These are phyloP conservation scores for Dujonia santamariae DNA, from an alignment of 1,139 yeast genomes.

Conservation along the genomic window DNA sequence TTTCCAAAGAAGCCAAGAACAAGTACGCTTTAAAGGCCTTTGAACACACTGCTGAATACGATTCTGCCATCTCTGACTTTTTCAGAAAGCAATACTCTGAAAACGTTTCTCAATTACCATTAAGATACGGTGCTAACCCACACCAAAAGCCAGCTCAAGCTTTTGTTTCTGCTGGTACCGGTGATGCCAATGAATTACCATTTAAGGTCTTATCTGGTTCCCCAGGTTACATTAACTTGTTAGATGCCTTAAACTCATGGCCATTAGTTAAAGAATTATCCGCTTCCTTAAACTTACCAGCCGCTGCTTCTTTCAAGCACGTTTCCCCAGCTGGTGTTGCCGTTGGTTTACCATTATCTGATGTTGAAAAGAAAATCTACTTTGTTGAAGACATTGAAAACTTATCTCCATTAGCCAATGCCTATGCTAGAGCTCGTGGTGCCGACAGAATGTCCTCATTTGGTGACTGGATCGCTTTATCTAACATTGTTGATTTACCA, in stretches of 20 bases:
- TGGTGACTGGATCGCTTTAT: constrained; percentile 96
- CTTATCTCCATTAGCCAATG: constrained; percentile 93
- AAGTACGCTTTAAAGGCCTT: constrained; percentile 91
- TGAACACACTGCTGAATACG: constrained; percentile 98
- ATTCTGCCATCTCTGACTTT: constrained; percentile 91
- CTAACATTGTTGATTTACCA: constrained; percentile 93
- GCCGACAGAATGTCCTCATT: constrained; percentile 99
- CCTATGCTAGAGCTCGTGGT: constrained; percentile 99
- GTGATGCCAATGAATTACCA: constrained; percentile 75
- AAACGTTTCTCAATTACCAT: constrained; percentile 81
- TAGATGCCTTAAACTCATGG: constrained; percentile 98
- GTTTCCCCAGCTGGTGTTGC: constrained; percentile 99
- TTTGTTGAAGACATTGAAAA: constrained; percentile 93
- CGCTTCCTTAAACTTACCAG: constrained; percentile 92
- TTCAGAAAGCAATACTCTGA: constrained; percentile 97
- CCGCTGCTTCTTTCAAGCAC: constrained; percentile 98
- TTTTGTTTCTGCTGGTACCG: constrained; percentile 70
- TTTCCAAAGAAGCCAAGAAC: constrained; percentile 73
- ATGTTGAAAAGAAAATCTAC: constrained; percentile 89
- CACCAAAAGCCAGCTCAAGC: constrained; percentile 99
- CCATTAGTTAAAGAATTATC: constrained; percentile 95
- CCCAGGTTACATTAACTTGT: constrained; percentile 94
- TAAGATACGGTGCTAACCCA: constrained; percentile 98
- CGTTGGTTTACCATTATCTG: constrained; percentile 88
- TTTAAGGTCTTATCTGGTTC: constrained; percentile 92